Evolutionary conservation across 352 stramenopile genomes (phyloP).

Genomic region (Pythium coloratum): DNA sequence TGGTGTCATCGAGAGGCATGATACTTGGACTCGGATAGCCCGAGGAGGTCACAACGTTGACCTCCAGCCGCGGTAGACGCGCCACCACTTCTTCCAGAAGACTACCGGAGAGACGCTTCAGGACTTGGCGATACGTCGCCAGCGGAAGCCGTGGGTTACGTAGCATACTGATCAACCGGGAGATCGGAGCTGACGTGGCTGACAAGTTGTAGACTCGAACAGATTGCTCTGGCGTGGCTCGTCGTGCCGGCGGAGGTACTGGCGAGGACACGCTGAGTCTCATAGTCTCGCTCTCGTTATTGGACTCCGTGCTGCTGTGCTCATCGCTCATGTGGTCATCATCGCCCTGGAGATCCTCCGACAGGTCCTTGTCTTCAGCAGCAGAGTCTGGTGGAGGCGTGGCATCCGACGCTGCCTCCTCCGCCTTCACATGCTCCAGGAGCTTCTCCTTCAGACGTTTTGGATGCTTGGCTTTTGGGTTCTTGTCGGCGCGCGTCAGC

Average conservation of each 20-base stretch:
- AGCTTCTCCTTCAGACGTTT: conserved; percentile 5
- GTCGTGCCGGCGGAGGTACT: background rate
- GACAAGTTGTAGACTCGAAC: conserved; percentile 20
- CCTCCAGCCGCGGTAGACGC: conserved; percentile 21
- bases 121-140: conserved; percentile 13
- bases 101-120: conserved; percentile 13
- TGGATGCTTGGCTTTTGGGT: conserved; percentile 24
- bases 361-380: conserved; percentile 15
- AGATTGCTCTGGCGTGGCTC: background rate
- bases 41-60: conserved; percentile 13
- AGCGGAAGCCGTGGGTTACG: conserved; percentile 19
- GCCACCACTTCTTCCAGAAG: conserved; percentile 25
- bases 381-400: background rate
- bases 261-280: background rate
- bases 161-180: conserved; percentile 15
- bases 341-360: conserved; percentile 9
- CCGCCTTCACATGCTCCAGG: background rate
- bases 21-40: conserved; percentile 15
- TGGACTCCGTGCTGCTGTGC: conserved; percentile 21
- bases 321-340: conserved; percentile 24
- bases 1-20: conserved; percentile 21
- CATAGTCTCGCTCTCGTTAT: background rate
- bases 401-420: background rate
- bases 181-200: conserved; percentile 12
- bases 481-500: conserved; percentile 19